Percentiles rank a stretch among this genome's conserved stretches.
phyloP scores from a whole-genome alignment of 2,329 filamentous ascomycete genomes.

The Trichoderma sp. region DNA sequence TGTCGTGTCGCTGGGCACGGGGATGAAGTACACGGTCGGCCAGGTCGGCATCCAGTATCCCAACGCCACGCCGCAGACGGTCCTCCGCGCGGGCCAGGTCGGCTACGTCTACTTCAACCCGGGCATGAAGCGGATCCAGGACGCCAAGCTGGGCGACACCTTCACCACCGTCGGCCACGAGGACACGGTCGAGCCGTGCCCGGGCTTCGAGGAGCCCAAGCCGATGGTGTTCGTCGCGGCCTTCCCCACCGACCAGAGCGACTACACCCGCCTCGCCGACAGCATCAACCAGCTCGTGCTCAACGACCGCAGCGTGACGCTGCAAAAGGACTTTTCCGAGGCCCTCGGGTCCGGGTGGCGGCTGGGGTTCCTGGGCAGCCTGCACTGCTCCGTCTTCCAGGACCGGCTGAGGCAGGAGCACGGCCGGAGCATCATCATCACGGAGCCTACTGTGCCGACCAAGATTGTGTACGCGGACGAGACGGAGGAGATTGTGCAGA shows the following conservation, averaged over 20 bases:
- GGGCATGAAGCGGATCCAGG: conserved; percentile 94
- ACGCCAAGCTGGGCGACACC: conserved; percentile 94
- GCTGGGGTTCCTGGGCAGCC: conserved; percentile 89
- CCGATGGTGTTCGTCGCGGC: conserved; percentile 99
- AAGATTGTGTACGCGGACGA: conserved; percentile 80
- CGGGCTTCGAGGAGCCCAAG: conserved; percentile 95
- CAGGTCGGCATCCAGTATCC: conserved; percentile 98
- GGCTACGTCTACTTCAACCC: conserved; percentile 98
- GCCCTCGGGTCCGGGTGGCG: conserved; percentile 93
- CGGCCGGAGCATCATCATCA: conserved; percentile 93
- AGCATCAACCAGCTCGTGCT: conserved; percentile 92
- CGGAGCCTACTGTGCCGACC: conserved; percentile 90
- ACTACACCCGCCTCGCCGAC: conserved; percentile 85
- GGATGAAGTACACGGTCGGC: conserved; percentile 86
- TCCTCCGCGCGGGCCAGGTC: conserved; percentile 86
- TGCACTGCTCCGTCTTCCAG: conserved; percentile 99
- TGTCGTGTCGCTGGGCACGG: conserved; percentile 85
- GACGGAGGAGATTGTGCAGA: conserved; percentile 76
- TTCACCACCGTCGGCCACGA: conserved; percentile 83
- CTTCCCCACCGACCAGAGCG: conserved; percentile 87
- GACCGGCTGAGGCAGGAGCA: conserved; percentile 93
- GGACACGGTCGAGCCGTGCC: conserved; percentile 74
- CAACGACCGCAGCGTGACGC: conserved; percentile 91
- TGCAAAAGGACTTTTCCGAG: conserved; percentile 93
- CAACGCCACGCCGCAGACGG: conserved; percentile 75